phyloP scores from a whole-genome alignment of 805 yeast genomes.

The Priceomyces haplophilus region DNA sequence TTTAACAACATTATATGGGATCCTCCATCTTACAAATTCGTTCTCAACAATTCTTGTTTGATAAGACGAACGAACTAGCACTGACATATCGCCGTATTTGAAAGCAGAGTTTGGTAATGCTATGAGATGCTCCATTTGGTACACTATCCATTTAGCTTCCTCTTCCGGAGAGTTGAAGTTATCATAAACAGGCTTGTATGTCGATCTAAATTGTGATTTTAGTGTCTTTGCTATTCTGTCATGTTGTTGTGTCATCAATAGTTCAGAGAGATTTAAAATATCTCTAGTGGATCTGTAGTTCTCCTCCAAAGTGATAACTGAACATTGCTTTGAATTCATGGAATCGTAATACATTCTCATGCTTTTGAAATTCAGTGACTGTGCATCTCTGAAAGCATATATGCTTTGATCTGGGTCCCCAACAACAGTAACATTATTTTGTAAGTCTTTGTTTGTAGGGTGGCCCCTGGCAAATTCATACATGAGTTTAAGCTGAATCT shows the following conservation, averaged over 20 bases:
- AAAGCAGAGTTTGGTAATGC: constrained; percentile 43
- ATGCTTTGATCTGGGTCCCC: constrained; percentile 98
- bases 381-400: constrained; percentile 83
- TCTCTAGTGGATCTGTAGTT: constrained; percentile 79
- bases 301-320: constrained; percentile 48
- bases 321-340: constrained; percentile 13
- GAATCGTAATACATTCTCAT: constrained; percentile 46
- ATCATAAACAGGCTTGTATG: constrained; percentile 48
- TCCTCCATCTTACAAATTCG: constrained; percentile 49
- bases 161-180: constrained; percentile 37
- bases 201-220: constrained; percentile 41
- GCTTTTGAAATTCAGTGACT: constrained; percentile 57
- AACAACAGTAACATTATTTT: constrained; percentile 72
- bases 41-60: constrained; percentile 64
- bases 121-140: constrained; percentile 50
- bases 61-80: constrained; percentile 64
- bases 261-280: constrained; percentile 63
- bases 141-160: constrained; percentile 60
- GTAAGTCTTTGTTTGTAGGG: constrained; percentile 26
- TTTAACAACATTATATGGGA: constrained; percentile 66
- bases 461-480: constrained; percentile 40
- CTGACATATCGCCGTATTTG: constrained; percentile 60
- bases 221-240: constrained; percentile 44
- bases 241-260: constrained; percentile 58
- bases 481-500: constrained; percentile 69